A percentile compares a stretch with the other conserved stretches of the same genome.
These are phyloP conservation scores for Gnomoniopsis sp. DNA, from an alignment of 2,329 filamentous ascomycete species.

Conservation along the genomic window DNA sequence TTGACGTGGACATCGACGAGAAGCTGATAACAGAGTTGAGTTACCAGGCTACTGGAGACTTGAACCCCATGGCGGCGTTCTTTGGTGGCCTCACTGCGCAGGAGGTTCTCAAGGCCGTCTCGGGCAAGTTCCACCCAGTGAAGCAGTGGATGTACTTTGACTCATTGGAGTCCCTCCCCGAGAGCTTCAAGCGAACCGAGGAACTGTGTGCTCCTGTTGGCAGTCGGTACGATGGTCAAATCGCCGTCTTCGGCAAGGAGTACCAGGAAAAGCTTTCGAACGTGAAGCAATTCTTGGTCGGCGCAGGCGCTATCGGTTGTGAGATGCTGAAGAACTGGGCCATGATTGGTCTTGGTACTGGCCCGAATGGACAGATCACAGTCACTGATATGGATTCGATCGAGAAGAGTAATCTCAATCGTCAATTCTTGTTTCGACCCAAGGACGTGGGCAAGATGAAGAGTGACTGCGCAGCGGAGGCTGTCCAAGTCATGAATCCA, in stretches of 20 bases:
- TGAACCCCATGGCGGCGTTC: conserved; percentile 89
- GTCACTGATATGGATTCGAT: conserved; percentile 99
- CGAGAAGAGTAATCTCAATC: conserved; percentile 97
- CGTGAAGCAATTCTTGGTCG: conserved; percentile 88
- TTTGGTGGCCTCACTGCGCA: conserved; percentile 93
- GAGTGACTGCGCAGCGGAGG: conserved; percentile 87
- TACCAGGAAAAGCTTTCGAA: conserved; percentile 94
- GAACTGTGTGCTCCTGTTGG: conserved; percentile 83
- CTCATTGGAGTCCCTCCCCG: conserved; percentile 90
- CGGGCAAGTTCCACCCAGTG: conserved; percentile 95
- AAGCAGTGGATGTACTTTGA: conserved; percentile 97
- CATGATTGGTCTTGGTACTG: conserved; percentile 92
- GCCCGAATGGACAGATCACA: conserved; percentile 81
- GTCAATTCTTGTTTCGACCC: conserved; percentile 91
- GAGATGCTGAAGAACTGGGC: conserved; percentile 99
- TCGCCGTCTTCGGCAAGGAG: conserved; percentile 90
- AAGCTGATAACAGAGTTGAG: conserved; percentile 90
- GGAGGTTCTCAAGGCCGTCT: conserved; percentile 94
- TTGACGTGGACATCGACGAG: conserved; percentile 83
- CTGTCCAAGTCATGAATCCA: conserved; percentile 94
- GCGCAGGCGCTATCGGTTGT: conserved; percentile 94
- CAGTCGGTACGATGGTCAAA: conserved; percentile 92
- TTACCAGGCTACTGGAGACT: conserved; percentile 88
- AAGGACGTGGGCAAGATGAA: conserved; percentile 95
- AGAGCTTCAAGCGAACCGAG: conserved; percentile 70